These are phyloP conservation scores for Aspergillus pseudoglaucus DNA, from an alignment of 2,329 filamentous ascomycete species.

Conservation along the genomic window DNA sequence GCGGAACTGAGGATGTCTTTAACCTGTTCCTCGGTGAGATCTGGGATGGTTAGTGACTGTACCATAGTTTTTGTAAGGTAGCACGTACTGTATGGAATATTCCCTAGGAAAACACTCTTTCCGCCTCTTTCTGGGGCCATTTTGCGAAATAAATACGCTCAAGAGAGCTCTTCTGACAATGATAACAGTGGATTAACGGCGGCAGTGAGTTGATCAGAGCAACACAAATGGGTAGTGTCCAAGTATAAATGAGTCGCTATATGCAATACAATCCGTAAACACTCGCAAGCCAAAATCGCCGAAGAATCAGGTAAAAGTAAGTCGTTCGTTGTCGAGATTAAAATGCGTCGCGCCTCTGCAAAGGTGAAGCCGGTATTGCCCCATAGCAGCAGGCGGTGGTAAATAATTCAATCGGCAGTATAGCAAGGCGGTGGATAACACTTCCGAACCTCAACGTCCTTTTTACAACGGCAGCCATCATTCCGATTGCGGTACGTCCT, in stretches of 20 bases:
- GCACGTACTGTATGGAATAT: conserved; percentile 65
- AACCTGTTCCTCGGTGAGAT: conserved; percentile 92
- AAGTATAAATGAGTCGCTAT: too few relatives aligned
- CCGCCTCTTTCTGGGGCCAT: conserved; percentile 41
- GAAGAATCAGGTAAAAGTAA: not conserved
- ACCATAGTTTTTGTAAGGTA: conserved; percentile 33
- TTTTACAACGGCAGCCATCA: conserved; percentile 14
- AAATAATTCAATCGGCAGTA: not conserved
- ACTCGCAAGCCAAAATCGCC: not conserved
- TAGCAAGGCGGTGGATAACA: not conserved
- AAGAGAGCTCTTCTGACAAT: not conserved
- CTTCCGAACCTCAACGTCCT: not conserved
- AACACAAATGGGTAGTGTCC: too few relatives aligned
- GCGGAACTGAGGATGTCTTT: conserved; percentile 86
- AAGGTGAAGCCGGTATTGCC: conserved; percentile 12
- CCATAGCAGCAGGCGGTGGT: not conserved
- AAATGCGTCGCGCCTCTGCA: not conserved
- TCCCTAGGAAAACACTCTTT: conserved; percentile 44
- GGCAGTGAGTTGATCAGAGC: too few relatives aligned
- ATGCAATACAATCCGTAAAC: not conserved
- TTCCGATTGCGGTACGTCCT: conserved; percentile 10
- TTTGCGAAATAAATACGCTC: conserved; percentile 4
- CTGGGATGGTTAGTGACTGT: conserved; percentile 43
- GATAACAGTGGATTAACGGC: not conserved
- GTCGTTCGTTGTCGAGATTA: not conserved